Evolutionary conservation across 2,329 filamentous ascomycete species (phyloP), one percentile per base, ranked within the genome.

Genomic region (Arthroderma sp.): DNA sequence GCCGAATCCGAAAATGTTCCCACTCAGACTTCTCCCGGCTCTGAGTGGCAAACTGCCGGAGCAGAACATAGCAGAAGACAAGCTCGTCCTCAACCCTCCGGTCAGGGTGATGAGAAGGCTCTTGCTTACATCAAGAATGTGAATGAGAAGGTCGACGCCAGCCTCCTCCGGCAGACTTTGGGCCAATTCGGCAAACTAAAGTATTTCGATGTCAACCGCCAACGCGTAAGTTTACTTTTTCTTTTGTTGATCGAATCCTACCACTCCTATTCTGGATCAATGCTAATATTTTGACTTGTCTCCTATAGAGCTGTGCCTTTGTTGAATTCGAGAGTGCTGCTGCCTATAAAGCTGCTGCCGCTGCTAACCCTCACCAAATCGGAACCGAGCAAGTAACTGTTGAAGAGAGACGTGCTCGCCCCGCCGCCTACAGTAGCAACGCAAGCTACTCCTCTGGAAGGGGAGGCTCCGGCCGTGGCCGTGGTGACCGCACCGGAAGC

Each of bases 71-170:
- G 82, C 56, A 91, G 91, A 73, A 81, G 86, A 60, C 85, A 91
- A 62, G 82, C 80, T 57, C 79, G 86, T 51, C 77, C 76, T 42
- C 82, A 84, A 64, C 77, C 80, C 44, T 72, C 78, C 54, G 71
- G 78, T 45, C 71, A 70, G 42, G 64, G 72, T 28, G 61, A 88
- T 58, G 83, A 86, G 58, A 82, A 89, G 51, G 78, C 78, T 50
- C 81, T 81, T 44, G 91, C 83, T 15, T 96, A 95, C 65, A 86
- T 98, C 65, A 94, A 94, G 73, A 94, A 89, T 56, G 89, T 96
- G 41, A 89, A 81, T 41, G 87, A 94, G 31, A 88, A 87, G 68
- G 81, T 98, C 43, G 77, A 85, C 60, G 75, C 80, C 9, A 76
- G 78, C 36, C 77, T 86, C 39, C 72, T 98, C 48, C 82, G 75